Conservation (phyloP, 164 flowering plant species). For the Santalum album region DNA sequence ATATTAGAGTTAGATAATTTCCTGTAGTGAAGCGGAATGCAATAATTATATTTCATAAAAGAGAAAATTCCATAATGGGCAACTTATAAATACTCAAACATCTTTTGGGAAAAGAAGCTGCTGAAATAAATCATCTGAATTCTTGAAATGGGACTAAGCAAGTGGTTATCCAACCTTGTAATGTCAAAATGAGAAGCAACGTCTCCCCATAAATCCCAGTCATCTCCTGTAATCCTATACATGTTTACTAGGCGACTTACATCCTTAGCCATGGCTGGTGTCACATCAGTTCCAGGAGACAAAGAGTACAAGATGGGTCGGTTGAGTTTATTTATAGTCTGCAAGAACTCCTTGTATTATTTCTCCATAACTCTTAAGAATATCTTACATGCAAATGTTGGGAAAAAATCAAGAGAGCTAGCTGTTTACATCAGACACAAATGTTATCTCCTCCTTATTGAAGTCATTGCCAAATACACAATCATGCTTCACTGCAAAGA, state of each 20-base stretch:
- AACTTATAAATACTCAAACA: background rate
- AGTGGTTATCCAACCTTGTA: no score
- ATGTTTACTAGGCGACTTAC: conserved; percentile 59
- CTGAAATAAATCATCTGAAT: background rate
- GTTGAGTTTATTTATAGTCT: conserved; percentile 54
- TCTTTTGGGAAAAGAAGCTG: background rate
- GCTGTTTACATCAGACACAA: conserved; percentile 61
- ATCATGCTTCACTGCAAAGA: conserved; percentile 74
- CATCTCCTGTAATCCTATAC: conserved; percentile 91
- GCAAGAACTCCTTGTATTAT: conserved; percentile 11
- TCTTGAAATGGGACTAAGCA: no score
- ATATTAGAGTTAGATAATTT: conserved; percentile 56
- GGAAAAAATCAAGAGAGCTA: background rate
- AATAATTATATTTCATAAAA: background rate
- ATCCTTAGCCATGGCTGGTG: conserved; percentile 69
- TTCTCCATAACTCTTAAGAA: background rate
- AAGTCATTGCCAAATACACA: conserved; percentile 92
- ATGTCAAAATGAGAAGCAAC: conserved; percentile 69
- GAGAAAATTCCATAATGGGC: background rate
- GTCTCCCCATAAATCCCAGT: conserved; percentile 87
- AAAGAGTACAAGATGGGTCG: conserved; percentile 71
- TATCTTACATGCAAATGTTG: no score
- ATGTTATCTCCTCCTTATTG: conserved; percentile 53
- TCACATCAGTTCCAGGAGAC: conserved; percentile 83
- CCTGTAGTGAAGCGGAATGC: conserved; percentile 24